phyloP scores from a whole-genome alignment of 495 filamentous ascomycete genomes.

The Durotheca rogersii region DNA sequence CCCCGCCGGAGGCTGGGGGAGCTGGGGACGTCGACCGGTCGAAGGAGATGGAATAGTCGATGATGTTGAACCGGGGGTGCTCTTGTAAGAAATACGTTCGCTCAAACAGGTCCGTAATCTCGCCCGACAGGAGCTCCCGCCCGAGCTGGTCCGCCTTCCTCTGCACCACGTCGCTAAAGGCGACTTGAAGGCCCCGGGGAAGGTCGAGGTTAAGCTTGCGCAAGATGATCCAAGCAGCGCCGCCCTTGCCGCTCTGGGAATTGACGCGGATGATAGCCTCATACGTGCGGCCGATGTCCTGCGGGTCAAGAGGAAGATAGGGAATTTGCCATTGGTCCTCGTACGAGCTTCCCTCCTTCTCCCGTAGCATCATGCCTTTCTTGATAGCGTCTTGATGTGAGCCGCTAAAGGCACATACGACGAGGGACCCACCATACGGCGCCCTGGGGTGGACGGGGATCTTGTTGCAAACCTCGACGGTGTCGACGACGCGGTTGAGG shows the following conservation, averaged over 20 bases:
- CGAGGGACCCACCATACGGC: constrained; percentile 87
- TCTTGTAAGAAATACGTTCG: constrained; percentile 78
- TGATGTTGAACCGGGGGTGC: constrained; percentile 79
- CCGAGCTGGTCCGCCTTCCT: constrained; percentile 68
- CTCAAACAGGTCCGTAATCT: constrained; percentile 86
- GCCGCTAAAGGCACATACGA: constrained; percentile 86
- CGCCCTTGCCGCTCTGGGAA: constrained; percentile 92
- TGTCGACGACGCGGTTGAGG: constrained; percentile 80
- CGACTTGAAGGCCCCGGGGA: constrained; percentile 88
- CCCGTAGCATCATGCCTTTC: constrained; percentile 83
- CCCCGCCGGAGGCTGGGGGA: constrained; percentile 66
- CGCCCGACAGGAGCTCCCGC: constrained; percentile 77
- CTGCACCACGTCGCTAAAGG: constrained; percentile 87
- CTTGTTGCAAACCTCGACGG: constrained; percentile 91
- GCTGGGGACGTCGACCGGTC: constrained; percentile 79
- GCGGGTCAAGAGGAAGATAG: constrained; percentile 90
- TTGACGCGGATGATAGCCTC: constrained; percentile 98
- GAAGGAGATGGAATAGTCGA: constrained; percentile 89
- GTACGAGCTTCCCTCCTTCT: constrained; percentile 56
- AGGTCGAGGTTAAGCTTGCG: constrained; percentile 87
- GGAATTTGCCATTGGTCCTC: constrained; percentile 72
- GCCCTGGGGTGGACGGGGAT: constrained; percentile 87
- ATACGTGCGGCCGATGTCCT: constrained; percentile 93
- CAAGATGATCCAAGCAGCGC: constrained; percentile 91
- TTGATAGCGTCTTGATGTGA: constrained; percentile 98